Evolutionary conservation across 2,329 filamentous ascomycete species (phyloP).

Genomic region (Chaetomiaceae sp.): DNA sequence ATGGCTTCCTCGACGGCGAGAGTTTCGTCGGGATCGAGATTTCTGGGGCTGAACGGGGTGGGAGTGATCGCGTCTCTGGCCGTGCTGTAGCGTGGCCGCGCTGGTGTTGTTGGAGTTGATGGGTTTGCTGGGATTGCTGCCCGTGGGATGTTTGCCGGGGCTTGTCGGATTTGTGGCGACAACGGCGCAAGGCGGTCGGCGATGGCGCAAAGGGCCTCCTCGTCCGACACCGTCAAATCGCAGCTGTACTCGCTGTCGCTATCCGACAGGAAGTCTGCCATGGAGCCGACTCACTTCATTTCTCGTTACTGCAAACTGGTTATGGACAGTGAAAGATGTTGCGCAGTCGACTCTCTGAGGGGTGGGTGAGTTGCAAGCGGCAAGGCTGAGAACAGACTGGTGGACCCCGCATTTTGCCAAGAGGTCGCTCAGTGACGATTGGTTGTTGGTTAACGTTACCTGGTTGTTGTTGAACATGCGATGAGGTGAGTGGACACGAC

Average conservation of each 20-base stretch:
- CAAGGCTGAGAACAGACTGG: no score
- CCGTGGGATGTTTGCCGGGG: not conserved
- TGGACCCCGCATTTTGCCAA: no score
- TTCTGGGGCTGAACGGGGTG: not conserved
- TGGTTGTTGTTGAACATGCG: no score
- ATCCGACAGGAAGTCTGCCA: slow-evolving; percentile 19
- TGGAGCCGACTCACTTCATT: slow-evolving; percentile 7
- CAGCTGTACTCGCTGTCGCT: slow-evolving; percentile 41
- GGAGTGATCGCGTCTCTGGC: not conserved
- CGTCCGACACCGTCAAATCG: slow-evolving; percentile 44
- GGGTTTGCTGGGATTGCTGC: no score
- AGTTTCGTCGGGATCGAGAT: slow-evolving; percentile 1
- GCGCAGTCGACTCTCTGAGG: no score
- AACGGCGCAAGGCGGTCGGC: slow-evolving; percentile 17
- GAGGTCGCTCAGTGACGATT: no score
- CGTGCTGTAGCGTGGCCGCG: not conserved
- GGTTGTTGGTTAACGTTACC: no score
- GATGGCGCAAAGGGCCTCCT: slow-evolving; percentile 35
- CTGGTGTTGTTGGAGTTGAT: not conserved
- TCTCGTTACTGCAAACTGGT: not conserved
- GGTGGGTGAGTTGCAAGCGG: no score
- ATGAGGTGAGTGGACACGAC: no score
- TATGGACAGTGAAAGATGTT: no score
- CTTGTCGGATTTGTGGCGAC: slow-evolving; percentile 6
- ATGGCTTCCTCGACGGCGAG: slow-evolving; percentile 11